A percentile compares a stretch with the other conserved stretches of the same genome.
Conservation (phyloP, 768 basidiomycete genomes). For the Russula lepida region DNA sequence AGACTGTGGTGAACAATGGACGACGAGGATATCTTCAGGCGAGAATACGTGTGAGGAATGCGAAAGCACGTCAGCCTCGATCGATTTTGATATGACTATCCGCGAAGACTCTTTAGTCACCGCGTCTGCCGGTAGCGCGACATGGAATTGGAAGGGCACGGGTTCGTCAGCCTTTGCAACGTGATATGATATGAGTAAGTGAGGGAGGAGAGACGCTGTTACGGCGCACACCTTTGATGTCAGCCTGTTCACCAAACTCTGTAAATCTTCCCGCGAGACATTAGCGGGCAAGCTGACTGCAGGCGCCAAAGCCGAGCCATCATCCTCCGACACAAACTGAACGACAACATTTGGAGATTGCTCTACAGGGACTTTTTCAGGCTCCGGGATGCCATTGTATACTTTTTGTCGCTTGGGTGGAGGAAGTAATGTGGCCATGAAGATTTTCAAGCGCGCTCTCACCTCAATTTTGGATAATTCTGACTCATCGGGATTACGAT, state of each 20-base stretch:
- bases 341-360: slow-evolving; percentile 69
- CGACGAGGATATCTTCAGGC: slow-evolving; percentile 77
- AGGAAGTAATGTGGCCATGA: slow-evolving; percentile 79
- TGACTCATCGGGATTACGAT: slow-evolving; percentile 7
- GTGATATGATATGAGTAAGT: slow-evolving; percentile 16
- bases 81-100: slow-evolving; percentile 76
- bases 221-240: slow-evolving; percentile 52
- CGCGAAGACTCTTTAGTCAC: slow-evolving; percentile 48
- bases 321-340: slow-evolving; percentile 87
- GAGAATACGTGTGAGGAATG: slow-evolving; percentile 68
- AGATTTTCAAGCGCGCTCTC: not conserved
- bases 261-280: slow-evolving; percentile 72
- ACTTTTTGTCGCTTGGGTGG: slow-evolving; percentile 85
- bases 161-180: slow-evolving; percentile 69
- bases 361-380: slow-evolving; percentile 40
- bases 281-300: slow-evolving; percentile 86
- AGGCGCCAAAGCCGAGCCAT: slow-evolving; percentile 74
- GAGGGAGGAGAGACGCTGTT: not conserved
- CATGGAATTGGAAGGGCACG: slow-evolving; percentile 87
- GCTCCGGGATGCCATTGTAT: slow-evolving; percentile 65
- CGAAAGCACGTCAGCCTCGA: slow-evolving; percentile 70
- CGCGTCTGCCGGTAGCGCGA: slow-evolving; percentile 55
- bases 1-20: slow-evolving; percentile 91
- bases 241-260: slow-evolving; percentile 84
- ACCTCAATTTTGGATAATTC: not conserved